Percentiles rank a stretch among this genome's conserved stretches.
Conservation (phyloP, 371 early-diverging fungal genomes). For the Syncephalis plumigaleata region DNA sequence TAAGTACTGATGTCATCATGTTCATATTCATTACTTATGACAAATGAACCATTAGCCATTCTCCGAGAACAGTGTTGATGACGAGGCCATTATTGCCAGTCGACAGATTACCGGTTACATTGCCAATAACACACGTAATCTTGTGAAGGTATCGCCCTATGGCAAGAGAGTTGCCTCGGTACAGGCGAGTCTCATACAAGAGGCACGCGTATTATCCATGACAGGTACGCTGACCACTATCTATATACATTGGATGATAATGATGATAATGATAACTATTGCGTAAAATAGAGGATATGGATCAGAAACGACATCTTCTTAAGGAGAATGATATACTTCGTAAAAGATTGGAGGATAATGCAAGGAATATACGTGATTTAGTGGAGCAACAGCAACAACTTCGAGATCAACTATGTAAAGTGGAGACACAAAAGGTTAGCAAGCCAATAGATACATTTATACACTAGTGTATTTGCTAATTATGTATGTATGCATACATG, state of each 20-base stretch:
- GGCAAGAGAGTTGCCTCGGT: conserved; percentile 12
- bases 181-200: background rate
- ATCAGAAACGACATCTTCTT: conserved; percentile 9
- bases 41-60: background rate
- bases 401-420: background rate
- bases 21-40: no score
- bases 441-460: no score
- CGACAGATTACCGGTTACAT: conserved; percentile 17
- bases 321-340: background rate
- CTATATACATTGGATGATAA: no score
- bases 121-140: conserved; percentile 24
- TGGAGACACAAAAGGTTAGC: background rate
- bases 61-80: background rate
- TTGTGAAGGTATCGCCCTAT: conserved; percentile 25
- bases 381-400: background rate
- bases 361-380: background rate
- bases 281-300: background rate
- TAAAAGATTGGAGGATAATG: background rate
- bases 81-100: background rate
- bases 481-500: no score
- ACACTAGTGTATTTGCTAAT: no score
- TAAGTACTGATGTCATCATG: conserved; percentile 10
- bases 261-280: no score
- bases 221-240: background rate
- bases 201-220: background rate